Evolutionary conservation across 2,329 filamentous ascomycete genomes (phyloP).

Genomic region (Hypoxylon sp.): DNA sequence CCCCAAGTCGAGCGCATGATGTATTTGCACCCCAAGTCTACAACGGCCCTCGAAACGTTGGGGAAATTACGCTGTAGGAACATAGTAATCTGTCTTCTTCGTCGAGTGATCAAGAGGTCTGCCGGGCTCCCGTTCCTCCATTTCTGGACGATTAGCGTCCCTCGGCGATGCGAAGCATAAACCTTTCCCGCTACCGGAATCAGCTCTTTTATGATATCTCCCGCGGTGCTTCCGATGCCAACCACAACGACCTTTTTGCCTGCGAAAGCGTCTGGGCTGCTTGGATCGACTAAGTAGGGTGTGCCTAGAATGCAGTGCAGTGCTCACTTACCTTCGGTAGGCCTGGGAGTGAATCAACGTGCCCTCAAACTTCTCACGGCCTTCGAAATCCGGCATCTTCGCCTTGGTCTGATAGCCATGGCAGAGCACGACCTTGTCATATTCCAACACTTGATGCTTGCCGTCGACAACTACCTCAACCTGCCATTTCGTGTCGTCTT

Average conservation of each 20-base stretch:
- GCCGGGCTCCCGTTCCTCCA: conserved; percentile 52
- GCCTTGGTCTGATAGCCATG: conserved; percentile 53
- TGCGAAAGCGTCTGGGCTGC: conserved; percentile 53
- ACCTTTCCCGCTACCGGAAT: conserved; percentile 54
- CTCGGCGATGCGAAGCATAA: conserved; percentile 58
- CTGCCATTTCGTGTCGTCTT: conserved; percentile 51
- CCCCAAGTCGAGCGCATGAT: conserved; percentile 38
- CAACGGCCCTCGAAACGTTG: conserved; percentile 15
- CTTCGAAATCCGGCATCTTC: conserved; percentile 53
- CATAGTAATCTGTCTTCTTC: conserved; percentile 50
- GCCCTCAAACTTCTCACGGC: conserved; percentile 55
- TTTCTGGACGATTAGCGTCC: conserved; percentile 53
- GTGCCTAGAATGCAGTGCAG: background rate
- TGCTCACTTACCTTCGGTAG: conserved; percentile 50
- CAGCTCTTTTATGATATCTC: conserved; percentile 54
- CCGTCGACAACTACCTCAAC: conserved; percentile 50
- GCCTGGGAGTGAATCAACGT: conserved; percentile 56
- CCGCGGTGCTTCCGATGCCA: conserved; percentile 57
- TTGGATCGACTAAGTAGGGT: background rate
- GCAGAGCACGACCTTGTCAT: conserved; percentile 56
- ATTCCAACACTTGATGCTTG: conserved; percentile 43
- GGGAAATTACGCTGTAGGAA: conserved; percentile 48
- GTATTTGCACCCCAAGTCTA: conserved; percentile 39
- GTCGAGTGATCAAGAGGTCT: conserved; percentile 53
- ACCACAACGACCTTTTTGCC: conserved; percentile 59